Evolutionary conservation across 2,329 filamentous ascomycete genomes (phyloP).

Genomic region (Pestalotiopsis sp.): DNA sequence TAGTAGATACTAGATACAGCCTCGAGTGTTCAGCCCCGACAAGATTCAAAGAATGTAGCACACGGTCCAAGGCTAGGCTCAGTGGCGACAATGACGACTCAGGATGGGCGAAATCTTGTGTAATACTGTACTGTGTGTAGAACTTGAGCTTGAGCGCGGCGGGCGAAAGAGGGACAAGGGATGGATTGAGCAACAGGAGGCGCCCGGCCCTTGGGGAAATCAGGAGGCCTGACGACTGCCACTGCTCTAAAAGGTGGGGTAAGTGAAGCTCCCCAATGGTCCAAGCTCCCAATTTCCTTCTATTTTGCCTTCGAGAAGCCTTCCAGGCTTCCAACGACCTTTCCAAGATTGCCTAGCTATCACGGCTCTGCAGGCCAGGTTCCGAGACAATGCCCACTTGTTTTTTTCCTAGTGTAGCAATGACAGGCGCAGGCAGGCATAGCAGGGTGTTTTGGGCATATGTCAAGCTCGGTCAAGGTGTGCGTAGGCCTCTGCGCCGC

Average conservation of each 20-base stretch:
- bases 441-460: not conserved
- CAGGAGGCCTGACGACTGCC: not conserved
- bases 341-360: constrained; percentile 1
- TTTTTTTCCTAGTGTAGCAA: not conserved
- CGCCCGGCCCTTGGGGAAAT: not conserved
- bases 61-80: not conserved
- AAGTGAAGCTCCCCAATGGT: not conserved
- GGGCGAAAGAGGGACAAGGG: not conserved
- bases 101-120: not conserved
- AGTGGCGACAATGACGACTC: constrained; percentile 10
- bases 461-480: not conserved
- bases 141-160: not conserved
- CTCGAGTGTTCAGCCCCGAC: not conserved
- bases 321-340: constrained; percentile 4
- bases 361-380: not conserved
- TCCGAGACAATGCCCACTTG: not conserved
- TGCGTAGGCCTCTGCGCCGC: not conserved
- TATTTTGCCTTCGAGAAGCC: constrained; percentile 6
- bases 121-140: not conserved
- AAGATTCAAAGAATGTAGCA: not conserved
- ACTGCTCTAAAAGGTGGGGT: constrained; percentile 11
- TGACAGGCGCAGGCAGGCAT: not conserved
- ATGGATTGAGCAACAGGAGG: not conserved
- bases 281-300: constrained; percentile 11
- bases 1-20: not conserved